Evolutionary conservation across 116 monocot genomes (phyloP).

Genomic region (Dioscorea cayenensis): DNA sequence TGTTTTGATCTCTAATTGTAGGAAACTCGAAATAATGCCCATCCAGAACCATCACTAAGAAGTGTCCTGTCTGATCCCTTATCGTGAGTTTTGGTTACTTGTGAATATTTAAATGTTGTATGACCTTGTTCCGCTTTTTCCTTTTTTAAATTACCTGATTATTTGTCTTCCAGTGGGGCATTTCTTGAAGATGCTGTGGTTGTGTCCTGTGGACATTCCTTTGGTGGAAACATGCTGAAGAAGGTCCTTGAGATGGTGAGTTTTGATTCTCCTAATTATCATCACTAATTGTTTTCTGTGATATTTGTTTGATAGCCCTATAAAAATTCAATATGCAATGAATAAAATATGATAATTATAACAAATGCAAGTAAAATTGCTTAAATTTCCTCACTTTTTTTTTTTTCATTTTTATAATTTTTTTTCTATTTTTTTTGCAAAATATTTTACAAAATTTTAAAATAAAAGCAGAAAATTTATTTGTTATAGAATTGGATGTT

Average conservation of each 20-base stretch:
- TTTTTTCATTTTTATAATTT: too few species aligned
- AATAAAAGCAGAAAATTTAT: too few species aligned
- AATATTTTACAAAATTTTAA: too few species aligned
- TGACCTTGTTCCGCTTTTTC: neutral
- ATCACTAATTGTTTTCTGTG: neutral
- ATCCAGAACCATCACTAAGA: slow-evolving; percentile 59
- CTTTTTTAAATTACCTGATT: neutral
- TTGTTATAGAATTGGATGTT: too few species aligned
- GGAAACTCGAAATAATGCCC: slow-evolving; percentile 31
- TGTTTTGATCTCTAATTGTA: slow-evolving; percentile 2
- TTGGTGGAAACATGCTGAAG: slow-evolving; percentile 88
- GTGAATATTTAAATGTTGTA: neutral
- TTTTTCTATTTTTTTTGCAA: too few species aligned
- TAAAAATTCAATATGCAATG: too few species aligned
- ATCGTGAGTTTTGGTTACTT: slow-evolving; percentile 50
- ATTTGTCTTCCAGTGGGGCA: slow-evolving; percentile 53
- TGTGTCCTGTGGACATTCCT: slow-evolving; percentile 96
- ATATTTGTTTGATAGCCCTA: too few species aligned
- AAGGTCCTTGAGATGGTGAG: slow-evolving; percentile 80
- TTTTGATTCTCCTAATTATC: neutral
- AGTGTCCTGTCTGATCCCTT: slow-evolving; percentile 75
- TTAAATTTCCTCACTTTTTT: neutral
- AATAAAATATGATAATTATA: too few species aligned
- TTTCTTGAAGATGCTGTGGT: slow-evolving; percentile 96
- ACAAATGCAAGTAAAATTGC: neutral